Percentiles rank a stretch among this genome's conserved stretches.
These are phyloP conservation scores for Entophlyctis luteolus DNA, from an alignment of 192 early-diverging fungal genomes.

Conservation along the genomic window DNA sequence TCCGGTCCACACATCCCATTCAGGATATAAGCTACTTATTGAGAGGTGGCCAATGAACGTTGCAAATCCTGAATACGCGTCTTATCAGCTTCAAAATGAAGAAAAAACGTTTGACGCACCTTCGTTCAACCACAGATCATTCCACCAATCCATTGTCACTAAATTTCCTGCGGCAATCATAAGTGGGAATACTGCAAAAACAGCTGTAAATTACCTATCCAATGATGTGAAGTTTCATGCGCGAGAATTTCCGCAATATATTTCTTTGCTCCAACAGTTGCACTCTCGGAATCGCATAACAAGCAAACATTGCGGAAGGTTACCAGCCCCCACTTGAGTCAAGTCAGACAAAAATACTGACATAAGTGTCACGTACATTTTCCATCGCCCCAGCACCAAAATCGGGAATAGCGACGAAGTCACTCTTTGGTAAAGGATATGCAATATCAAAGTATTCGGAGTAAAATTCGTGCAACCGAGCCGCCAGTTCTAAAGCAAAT, in stretches of 20 bases:
- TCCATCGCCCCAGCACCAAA: conserved; percentile 67
- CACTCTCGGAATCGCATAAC: conserved; percentile 77
- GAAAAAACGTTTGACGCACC: too few relatives aligned
- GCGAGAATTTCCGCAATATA: conserved; percentile 82
- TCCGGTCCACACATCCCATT: conserved; percentile 88
- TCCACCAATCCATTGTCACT: conserved; percentile 97
- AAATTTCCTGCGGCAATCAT: conserved; percentile 76
- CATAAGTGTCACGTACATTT: too few relatives aligned
- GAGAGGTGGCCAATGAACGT: conserved; percentile 91
- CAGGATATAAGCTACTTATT: conserved; percentile 85
- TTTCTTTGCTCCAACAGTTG: conserved; percentile 73
- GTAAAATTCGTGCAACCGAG: conserved; percentile 76
- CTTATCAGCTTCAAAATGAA: too few relatives aligned
- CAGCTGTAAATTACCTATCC: conserved; percentile 61
- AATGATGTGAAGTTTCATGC: conserved; percentile 75
- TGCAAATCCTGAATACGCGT: too few relatives aligned
- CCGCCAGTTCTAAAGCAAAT: conserved; percentile 78
- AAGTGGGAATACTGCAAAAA: neutral
- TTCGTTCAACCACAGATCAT: conserved; percentile 89
- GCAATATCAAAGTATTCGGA: conserved; percentile 79
- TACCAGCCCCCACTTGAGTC: conserved; percentile 94
- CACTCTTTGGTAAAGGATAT: conserved; percentile 77
- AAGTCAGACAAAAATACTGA: conserved; percentile 84
- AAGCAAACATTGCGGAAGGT: conserved; percentile 84
- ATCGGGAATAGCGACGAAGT: conserved; percentile 87